Percentiles rank a stretch among this genome's conserved stretches.
Evolutionary conservation across 176 grass and related monocot species (phyloP).

Genomic region (Microstegium vimineum): DNA sequence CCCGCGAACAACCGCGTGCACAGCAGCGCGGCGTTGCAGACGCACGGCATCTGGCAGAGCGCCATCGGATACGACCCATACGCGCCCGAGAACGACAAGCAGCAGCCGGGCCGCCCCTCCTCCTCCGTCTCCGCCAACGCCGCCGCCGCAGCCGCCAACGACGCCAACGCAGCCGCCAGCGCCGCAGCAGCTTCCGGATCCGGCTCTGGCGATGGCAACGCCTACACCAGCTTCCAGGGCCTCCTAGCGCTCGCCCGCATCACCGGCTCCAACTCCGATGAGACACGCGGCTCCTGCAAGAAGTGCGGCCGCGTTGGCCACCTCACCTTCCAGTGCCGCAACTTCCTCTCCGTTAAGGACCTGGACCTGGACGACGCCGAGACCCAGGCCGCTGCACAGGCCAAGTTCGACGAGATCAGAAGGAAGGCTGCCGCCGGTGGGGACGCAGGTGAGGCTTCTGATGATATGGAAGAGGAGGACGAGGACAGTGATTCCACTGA

Average conservation of each 20-base stretch:
- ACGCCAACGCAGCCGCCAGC: neutral
- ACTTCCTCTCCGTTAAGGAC: conserved; percentile 73
- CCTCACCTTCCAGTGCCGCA: conserved; percentile 97
- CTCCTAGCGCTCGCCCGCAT: conserved; percentile 81
- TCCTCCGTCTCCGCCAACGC: conserved; percentile 44
- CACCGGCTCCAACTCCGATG: conserved; percentile 59
- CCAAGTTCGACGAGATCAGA: conserved; percentile 49
- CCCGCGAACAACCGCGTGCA: conserved; percentile 98
- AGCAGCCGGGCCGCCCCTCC: conserved; percentile 25
- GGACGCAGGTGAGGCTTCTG: conserved; percentile 24
- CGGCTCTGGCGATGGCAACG: conserved; percentile 41
- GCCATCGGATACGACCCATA: conserved; percentile 99
- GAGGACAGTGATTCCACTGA: conserved; percentile 54
- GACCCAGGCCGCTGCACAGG: conserved; percentile 14
- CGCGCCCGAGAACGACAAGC: conserved; percentile 62
- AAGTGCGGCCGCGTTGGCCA: conserved; percentile 85
- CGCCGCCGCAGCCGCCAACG: neutral
- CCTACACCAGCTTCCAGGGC: conserved; percentile 89
- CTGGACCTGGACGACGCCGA: conserved; percentile 31
- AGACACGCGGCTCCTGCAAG: conserved; percentile 72
- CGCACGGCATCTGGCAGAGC: conserved; percentile 99
- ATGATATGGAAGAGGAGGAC: conserved; percentile 36
- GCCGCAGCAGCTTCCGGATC: neutral
- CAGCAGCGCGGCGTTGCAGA: conserved; percentile 93
- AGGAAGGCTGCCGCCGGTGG: conserved; percentile 24